These are phyloP conservation scores for Tuber umbilicatum DNA, from an alignment of 495 filamentous ascomycete genomes.

Conservation along the genomic window DNA sequence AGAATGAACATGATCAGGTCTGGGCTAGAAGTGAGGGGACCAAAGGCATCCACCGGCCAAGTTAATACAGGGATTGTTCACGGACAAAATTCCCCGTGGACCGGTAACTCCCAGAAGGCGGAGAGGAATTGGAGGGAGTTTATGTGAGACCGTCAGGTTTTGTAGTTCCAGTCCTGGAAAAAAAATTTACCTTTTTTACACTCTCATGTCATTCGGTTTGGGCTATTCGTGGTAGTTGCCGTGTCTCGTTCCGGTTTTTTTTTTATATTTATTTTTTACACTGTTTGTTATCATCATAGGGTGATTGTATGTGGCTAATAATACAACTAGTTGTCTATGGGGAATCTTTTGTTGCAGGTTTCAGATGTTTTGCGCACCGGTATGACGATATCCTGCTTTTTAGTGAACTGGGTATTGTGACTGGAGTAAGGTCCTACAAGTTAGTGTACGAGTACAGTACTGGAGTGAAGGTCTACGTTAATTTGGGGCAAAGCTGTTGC, in stretches of 20 bases:
- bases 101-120: not conserved
- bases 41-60: constrained; percentile 22
- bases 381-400: not conserved
- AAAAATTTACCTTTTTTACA: not conserved
- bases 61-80: not conserved
- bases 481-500: not conserved
- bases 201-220: not conserved
- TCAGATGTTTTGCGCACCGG: not conserved
- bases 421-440: not conserved
- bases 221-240: not conserved
- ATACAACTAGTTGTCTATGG: not conserved
- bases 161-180: not conserved
- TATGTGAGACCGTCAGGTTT: not conserved
- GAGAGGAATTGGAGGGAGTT: not conserved
- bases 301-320: not conserved
- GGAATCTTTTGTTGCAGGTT: not conserved
- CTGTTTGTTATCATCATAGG: not conserved
- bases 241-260: not conserved
- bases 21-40: constrained; percentile 62
- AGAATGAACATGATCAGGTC: constrained; percentile 66
- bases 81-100: not conserved
- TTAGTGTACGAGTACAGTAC: too few relatives aligned
- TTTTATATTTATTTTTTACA: not conserved
- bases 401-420: not conserved
- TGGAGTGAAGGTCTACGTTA: not conserved